Conservation (phyloP, 768 basidiomycete genomes). For the Lactarius hengduanensis region DNA sequence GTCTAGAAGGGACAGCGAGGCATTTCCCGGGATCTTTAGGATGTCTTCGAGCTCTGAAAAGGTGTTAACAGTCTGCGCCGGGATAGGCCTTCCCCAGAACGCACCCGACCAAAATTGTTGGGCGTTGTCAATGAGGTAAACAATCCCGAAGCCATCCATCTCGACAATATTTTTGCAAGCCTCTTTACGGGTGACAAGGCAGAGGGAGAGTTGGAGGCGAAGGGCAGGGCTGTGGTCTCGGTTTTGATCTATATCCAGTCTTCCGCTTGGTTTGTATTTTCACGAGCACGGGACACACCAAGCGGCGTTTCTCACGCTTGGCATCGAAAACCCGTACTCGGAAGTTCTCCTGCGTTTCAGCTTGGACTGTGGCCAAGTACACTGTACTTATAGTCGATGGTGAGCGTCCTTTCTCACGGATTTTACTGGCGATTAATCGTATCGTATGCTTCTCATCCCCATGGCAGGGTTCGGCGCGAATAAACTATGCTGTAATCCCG, state of each 20-base stretch:
- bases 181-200: not conserved
- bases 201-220: not conserved
- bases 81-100: slow-evolving; percentile 32
- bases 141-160: slow-evolving; percentile 74
- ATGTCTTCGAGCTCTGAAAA: slow-evolving; percentile 83
- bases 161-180: not conserved
- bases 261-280: not conserved
- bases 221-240: not conserved
- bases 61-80: slow-evolving; percentile 14
- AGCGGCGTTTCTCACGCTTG: slow-evolving; percentile 3
- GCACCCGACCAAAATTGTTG: slow-evolving; percentile 91
- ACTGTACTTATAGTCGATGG: not conserved
- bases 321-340: not conserved
- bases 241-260: not conserved
- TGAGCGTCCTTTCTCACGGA: not conserved
- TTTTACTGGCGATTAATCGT: not conserved
- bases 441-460: not conserved
- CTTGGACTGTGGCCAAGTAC: not conserved
- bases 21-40: slow-evolving; percentile 59
- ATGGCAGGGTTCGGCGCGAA: not conserved
- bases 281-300: not conserved
- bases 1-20: slow-evolving; percentile 75
- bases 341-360: not conserved
- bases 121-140: slow-evolving; percentile 77
- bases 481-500: not conserved